These are phyloP conservation scores for Cryphonectria naterciae DNA, from an alignment of 2,329 filamentous ascomycete species.

Conservation along the genomic window DNA sequence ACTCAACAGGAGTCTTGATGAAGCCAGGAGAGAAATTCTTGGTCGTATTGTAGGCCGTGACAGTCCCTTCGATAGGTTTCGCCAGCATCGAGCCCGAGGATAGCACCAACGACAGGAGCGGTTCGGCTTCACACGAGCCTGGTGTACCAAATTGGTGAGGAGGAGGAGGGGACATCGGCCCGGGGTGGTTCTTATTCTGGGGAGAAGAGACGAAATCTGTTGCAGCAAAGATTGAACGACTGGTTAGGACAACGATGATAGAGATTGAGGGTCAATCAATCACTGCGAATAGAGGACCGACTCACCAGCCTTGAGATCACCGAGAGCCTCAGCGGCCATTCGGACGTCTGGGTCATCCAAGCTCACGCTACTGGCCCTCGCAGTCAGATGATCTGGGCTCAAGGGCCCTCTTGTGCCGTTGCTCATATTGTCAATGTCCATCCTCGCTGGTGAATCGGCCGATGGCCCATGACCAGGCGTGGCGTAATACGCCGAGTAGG, in stretches of 20 bases:
- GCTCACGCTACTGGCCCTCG: slow-evolving; percentile 55
- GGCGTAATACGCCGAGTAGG: slow-evolving; percentile 52
- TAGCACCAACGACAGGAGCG: slow-evolving; percentile 82
- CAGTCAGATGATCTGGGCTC: slow-evolving; percentile 52
- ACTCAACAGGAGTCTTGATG: slow-evolving; percentile 79
- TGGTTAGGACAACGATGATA: slow-evolving; percentile 26
- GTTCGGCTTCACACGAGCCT: slow-evolving; percentile 65
- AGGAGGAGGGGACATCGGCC: slow-evolving; percentile 44
- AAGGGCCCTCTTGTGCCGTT: slow-evolving; percentile 48
- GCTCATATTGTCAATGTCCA: slow-evolving; percentile 51
- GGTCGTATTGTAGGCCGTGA: slow-evolving; percentile 82
- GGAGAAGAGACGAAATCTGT: slow-evolving; percentile 71
- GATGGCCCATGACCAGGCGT: slow-evolving; percentile 46
- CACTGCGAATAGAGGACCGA: slow-evolving; percentile 21
- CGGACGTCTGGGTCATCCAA: slow-evolving; percentile 70
- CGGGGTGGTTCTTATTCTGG: slow-evolving; percentile 48
- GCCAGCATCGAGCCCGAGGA: slow-evolving; percentile 86
- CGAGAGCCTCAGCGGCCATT: slow-evolving; percentile 74
- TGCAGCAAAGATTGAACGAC: slow-evolving; percentile 18
- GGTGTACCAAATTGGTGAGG: slow-evolving; percentile 39
- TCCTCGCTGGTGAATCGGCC: slow-evolving; percentile 50
- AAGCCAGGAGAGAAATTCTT: slow-evolving; percentile 91
- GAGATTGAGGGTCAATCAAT: not conserved
- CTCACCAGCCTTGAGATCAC: slow-evolving; percentile 74
- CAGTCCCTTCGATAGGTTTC: slow-evolving; percentile 80